Evolutionary conservation across 345 rosid genomes (phyloP).

Genomic region (Nephelium lappaceum): DNA sequence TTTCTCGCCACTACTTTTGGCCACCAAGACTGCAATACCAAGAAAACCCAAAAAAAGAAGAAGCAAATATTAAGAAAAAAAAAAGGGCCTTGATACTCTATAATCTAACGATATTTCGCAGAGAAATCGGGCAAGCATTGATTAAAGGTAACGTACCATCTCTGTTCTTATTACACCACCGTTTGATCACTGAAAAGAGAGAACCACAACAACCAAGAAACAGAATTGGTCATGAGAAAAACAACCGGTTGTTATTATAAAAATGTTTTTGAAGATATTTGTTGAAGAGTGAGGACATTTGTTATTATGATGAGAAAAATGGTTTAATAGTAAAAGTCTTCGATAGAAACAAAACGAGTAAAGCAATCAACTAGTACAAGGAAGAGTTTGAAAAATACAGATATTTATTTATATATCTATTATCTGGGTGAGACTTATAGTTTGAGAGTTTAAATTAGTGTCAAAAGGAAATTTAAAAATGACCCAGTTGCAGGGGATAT

Average conservation of each 20-base stretch:
- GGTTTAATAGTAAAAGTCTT: no score
- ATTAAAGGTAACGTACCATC: constrained; percentile 24
- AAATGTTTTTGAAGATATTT: background rate
- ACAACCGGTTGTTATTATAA: background rate
- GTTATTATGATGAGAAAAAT: background rate
- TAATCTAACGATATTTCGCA: background rate
- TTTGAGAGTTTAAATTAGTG: constrained; percentile 12
- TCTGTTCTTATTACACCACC: constrained; percentile 43
- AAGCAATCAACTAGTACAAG: constrained; percentile 1
- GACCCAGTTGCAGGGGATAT: constrained; percentile 40
- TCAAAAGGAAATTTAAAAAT: constrained; percentile 24
- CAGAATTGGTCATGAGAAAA: background rate
- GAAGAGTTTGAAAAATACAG: background rate
- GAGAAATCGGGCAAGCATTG: background rate
- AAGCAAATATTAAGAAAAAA: background rate
- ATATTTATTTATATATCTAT: background rate
- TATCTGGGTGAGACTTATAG: background rate
- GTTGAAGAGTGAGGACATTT: background rate
- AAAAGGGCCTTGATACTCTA: background rate
- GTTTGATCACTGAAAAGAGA: constrained; percentile 27
- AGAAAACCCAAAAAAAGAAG: background rate
- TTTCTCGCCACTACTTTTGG: constrained; percentile 68
- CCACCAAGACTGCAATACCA: constrained; percentile 64
- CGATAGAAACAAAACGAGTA: constrained; percentile 9
- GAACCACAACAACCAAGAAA: constrained; percentile 6